Conservation (phyloP, 2,329 filamentous ascomycete genomes). For the Alternaria metachromatica region DNA sequence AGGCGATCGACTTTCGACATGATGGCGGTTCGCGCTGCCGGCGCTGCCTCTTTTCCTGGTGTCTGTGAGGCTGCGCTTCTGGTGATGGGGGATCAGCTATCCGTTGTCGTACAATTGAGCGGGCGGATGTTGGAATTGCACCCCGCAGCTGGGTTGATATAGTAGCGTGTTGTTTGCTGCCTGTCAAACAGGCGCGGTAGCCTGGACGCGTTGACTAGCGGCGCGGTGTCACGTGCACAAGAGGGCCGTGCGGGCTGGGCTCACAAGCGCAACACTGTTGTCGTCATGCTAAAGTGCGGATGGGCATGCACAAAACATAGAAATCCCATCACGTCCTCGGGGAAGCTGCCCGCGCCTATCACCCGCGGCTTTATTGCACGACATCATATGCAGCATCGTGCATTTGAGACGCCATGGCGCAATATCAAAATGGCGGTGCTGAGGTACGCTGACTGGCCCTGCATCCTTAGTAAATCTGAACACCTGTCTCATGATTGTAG, state of each 20-base stretch:
- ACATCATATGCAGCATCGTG: constrained; percentile 4
- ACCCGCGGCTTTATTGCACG: background rate
- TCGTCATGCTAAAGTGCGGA: constrained; percentile 9
- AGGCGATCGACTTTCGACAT: constrained; percentile 82
- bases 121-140: background rate
- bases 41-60: background rate
- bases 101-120: background rate
- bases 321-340: constrained; percentile 15
- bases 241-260: background rate
- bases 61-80: background rate
- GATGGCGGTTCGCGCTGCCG: constrained; percentile 2
- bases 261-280: constrained; percentile 7
- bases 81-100: background rate
- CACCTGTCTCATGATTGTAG: constrained; percentile 29
- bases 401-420: constrained; percentile 37
- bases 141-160: background rate
- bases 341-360: constrained; percentile 11
- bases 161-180: background rate
- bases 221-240: constrained; percentile 10
- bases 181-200: background rate
- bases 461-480: constrained; percentile 22
- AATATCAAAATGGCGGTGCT: constrained; percentile 44
- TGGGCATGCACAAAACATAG: constrained; percentile 2
- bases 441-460: constrained; percentile 35
- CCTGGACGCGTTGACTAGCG: background rate